A percentile compares a stretch with the other conserved stretches of the same genome.
These are phyloP conservation scores for Fusarium torreyae DNA, from an alignment of 2,329 filamentous ascomycete genomes.

Conservation along the genomic window DNA sequence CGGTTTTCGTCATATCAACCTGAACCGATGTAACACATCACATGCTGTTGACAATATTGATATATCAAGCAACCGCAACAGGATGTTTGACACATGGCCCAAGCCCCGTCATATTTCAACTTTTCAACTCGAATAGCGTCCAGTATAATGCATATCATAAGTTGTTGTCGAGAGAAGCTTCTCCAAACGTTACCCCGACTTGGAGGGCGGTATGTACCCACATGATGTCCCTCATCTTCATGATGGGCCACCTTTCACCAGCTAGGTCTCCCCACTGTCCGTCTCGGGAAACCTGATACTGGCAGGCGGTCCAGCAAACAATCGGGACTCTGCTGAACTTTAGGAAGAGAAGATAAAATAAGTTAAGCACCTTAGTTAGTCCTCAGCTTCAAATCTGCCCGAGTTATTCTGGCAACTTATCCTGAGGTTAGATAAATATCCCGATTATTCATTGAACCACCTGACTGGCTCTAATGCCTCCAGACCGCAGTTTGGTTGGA, in stretches of 20 bases:
- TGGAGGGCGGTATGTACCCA: slow-evolving; percentile 24
- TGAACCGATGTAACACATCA: slow-evolving; percentile 3
- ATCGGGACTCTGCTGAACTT: too few species aligned
- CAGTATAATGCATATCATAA: background rate
- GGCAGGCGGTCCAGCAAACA: too few species aligned
- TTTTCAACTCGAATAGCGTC: background rate
- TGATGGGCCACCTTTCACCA: slow-evolving; percentile 4
- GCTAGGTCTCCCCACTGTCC: slow-evolving; percentile 20
- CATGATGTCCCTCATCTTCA: slow-evolving; percentile 29
- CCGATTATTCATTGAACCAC: too few species aligned
- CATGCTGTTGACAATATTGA: slow-evolving; percentile 10
- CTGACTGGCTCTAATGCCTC: background rate
- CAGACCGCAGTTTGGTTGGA: slow-evolving; percentile 1
- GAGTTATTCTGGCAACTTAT: too few species aligned
- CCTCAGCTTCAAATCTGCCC: too few species aligned
- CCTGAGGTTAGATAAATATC: too few species aligned
- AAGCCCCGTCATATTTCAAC: slow-evolving; percentile 24
- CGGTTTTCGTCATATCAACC: slow-evolving; percentile 1
- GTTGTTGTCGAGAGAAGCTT: slow-evolving; percentile 7
- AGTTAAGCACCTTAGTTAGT: too few species aligned
- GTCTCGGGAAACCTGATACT: slow-evolving; percentile 6
- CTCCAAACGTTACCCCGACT: slow-evolving; percentile 41
- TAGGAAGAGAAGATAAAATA: too few species aligned
- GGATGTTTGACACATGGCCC: slow-evolving; percentile 21
- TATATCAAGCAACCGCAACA: slow-evolving; percentile 20